Evolutionary conservation across 148 eudicot genomes (phyloP).

Genomic region (Heliosperma pusillum): DNA sequence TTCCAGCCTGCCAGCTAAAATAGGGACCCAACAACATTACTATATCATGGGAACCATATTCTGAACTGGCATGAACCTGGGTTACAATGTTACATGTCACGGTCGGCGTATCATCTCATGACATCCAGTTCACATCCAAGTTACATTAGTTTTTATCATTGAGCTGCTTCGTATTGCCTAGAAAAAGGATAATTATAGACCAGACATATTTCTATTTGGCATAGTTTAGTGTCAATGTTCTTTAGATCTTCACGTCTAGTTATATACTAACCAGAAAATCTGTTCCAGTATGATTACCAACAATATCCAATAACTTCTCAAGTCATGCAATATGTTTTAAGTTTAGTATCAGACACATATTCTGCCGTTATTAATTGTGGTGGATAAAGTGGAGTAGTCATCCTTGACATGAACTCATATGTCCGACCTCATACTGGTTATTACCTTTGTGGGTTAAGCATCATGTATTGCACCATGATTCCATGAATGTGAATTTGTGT

Average conservation of each 20-base stretch:
- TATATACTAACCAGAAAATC: neutral
- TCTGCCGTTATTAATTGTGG: neutral
- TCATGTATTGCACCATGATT: neutral
- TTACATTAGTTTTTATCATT: neutral
- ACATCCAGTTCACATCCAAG: neutral
- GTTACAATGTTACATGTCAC: no score
- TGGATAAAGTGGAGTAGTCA: neutral
- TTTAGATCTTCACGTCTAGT: neutral
- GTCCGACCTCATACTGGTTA: neutral
- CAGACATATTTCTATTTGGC: neutral
- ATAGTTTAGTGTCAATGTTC: neutral
- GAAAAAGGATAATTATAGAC: no score
- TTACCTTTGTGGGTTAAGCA: neutral
- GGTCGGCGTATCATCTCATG: no score
- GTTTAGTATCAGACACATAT: neutral
- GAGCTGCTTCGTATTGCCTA: neutral
- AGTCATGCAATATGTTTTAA: neutral
- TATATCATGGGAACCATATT: no score
- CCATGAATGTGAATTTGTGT: neutral
- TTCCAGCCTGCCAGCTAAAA: neutral
- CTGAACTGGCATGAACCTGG: no score
- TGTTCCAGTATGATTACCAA: neutral
- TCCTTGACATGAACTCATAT: no score
- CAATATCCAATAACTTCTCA: neutral
- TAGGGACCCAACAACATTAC: no score